Evolutionary conservation across 495 filamentous ascomycete genomes (phyloP).

Genomic region (Neurospora sp.): DNA sequence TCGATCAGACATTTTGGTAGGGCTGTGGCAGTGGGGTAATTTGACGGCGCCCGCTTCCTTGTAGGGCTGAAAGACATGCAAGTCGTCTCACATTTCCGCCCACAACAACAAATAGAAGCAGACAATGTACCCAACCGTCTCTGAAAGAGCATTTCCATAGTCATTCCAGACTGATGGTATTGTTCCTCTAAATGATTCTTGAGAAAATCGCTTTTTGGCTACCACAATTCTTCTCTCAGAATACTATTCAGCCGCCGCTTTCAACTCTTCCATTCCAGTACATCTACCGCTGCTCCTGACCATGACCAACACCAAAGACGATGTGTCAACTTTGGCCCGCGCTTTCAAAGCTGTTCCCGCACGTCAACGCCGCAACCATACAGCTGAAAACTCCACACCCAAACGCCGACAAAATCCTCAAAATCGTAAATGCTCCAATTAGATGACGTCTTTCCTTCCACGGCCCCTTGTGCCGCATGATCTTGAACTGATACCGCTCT

Average conservation of each 20-base stretch:
- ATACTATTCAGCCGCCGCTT: background rate
- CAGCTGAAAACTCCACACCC: background rate
- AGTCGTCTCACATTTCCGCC: background rate
- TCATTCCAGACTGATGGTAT: background rate
- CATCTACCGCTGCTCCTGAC: background rate
- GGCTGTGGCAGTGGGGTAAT: background rate
- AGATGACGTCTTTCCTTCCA: background rate
- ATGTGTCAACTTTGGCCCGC: background rate
- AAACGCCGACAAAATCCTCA: background rate
- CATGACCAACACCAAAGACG: background rate
- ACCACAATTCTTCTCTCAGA: background rate
- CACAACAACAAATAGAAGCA: background rate
- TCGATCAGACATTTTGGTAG: background rate
- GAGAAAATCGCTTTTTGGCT: background rate
- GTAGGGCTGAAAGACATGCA: background rate
- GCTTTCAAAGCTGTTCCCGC: background rate
- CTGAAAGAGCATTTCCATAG: background rate
- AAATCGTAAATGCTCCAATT: background rate
- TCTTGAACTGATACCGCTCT: background rate
- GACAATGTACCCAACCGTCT: background rate
- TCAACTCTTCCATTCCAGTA: background rate
- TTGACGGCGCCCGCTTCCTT: background rate
- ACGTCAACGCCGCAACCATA: background rate
- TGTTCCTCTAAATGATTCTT: background rate
- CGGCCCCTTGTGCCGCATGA: background rate